Evolutionary conservation across 2,329 filamentous ascomycete species (phyloP), one percentile per base, ranked within the genome.

Genomic region (Albophoma yamanashiensis): DNA sequence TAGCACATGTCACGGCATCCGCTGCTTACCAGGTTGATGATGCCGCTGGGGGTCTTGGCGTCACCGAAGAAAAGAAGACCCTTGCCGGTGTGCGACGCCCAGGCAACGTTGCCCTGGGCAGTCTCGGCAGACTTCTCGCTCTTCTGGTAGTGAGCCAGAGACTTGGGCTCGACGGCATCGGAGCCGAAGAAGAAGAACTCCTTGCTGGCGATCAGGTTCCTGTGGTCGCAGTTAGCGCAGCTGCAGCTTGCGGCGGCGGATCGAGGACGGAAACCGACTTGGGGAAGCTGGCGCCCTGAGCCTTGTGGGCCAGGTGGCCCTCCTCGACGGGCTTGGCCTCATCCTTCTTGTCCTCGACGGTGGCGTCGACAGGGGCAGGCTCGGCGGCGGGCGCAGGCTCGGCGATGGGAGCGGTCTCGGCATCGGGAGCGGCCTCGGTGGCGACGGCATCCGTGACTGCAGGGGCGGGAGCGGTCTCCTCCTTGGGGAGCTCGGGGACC

Each of bases 21-120:
- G 50, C 27, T n/a, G 62, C 89, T 71, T 83, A 96, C 91, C 74
- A 97, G 78, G 76, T 91, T 90, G 75, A 97, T 88, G 68, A 94
- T 87, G 70, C 91, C 89, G 67, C 86, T 82, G 62, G 93, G 92
- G 62, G 83, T 82, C 65, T 84, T 80, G 85, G 95, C 96, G 78
- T 96, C 89, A 70, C 89, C 88, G 76, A 91, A 89, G 83, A 95
- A 96, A 50, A 97, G 81, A 25, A 97, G 88, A 71, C 94, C 94
- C 82, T 96, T 96, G 75, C 93, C 93, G 62, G 93, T 97, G 82
- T 96, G 86, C 67, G 86, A 87, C 64, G 93, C 91, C 91, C 94
- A 97, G 42, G 94, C 89, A 67, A 86, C 88, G 68, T 89, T 88
- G 66, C 89, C 83, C 79, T 95, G 88, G 63, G 89, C 88, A 66